Evolutionary conservation across 768 basidiomycete species (phyloP), one percentile per base, ranked within the genome.

Genomic region (Boletus sensibilis): DNA sequence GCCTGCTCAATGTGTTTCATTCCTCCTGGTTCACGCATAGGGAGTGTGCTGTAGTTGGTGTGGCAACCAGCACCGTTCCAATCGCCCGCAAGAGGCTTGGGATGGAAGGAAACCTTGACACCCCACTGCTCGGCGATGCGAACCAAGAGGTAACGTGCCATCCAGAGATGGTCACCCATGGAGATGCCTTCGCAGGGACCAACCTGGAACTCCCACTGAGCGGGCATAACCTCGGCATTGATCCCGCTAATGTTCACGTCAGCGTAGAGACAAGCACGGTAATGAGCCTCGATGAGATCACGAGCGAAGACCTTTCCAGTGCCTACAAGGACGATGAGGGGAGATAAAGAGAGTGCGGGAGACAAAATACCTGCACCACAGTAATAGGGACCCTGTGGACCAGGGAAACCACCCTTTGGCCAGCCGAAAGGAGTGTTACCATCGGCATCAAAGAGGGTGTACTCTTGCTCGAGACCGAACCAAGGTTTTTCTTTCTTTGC

Each of bases 161-260:
- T 94, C 94, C 94, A 97, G 66, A 99, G 87, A 77, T 99, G 96
- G 75, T 99, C 97, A 64, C 97, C 97, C 94, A 98, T 96, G 57
- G 88, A 81, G 74, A 98, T 98, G 52, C 97, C 97, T 72, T 92
- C 90, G 68, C 96, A 98, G 31, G 97, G 97, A 51, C 97, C 96
- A 64, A 99, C 94, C 76, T 99, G 97, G 90, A 96, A 99, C 79
- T 99, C 97, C 97, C 97, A 99, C 75, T 99, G 97, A 53, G 95
- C 87, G 16, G 97, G 96, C 96, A 98, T 98, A 59, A 98, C 96
- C 77, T 98, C 97, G 58, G 96, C 96, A 74, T 98, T 99, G 79
- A 99, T 98, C 71, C 97, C 97, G 63, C 92, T 94, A 78, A 98
- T 98, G 80, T 94, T 94, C 77, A 99, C 83, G 64, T 94, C 95